phyloP scores from a whole-genome alignment of 2,329 filamentous ascomycete species.

The Pseudogymnoascus sp. region DNA sequence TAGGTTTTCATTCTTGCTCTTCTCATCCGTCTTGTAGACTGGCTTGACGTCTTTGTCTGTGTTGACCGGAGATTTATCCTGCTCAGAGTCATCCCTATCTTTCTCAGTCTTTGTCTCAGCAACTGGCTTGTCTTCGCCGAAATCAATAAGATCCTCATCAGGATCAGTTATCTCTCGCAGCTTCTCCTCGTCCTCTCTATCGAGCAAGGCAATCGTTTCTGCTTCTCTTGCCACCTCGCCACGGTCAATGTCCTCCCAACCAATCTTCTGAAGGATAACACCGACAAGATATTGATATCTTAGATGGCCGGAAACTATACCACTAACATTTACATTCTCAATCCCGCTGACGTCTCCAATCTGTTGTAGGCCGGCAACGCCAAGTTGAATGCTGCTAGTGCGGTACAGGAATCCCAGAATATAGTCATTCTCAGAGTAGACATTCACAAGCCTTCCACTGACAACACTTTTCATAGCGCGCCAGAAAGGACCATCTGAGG shows the following conservation, averaged over 20 bases:
- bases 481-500: constrained; percentile 68
- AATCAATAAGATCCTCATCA: constrained; percentile 5
- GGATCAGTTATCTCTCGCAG: background rate
- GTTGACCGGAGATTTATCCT: background rate
- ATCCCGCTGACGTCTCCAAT: constrained; percentile 63
- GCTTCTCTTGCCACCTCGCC: constrained; percentile 42
- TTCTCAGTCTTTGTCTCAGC: constrained; percentile 7
- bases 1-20: constrained; percentile 22
- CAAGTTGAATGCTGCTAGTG: constrained; percentile 72
- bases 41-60: background rate
- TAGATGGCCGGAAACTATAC: constrained; percentile 61
- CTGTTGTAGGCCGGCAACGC: constrained; percentile 75
- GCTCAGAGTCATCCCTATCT: background rate
- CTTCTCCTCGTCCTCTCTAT: constrained; percentile 36
- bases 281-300: constrained; percentile 64
- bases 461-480: constrained; percentile 70
- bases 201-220: constrained; percentile 35
- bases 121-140: background rate
- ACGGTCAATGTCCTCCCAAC: constrained; percentile 50
- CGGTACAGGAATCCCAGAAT: constrained; percentile 84
- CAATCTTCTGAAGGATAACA: constrained; percentile 58
- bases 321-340: constrained; percentile 52
- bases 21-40: background rate
- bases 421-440: constrained; percentile 81
- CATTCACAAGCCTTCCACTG: constrained; percentile 76